Base-by-base conservation (phyloP, 2,329 filamentous ascomycete genomes). In the Venturia asperata region DNA sequence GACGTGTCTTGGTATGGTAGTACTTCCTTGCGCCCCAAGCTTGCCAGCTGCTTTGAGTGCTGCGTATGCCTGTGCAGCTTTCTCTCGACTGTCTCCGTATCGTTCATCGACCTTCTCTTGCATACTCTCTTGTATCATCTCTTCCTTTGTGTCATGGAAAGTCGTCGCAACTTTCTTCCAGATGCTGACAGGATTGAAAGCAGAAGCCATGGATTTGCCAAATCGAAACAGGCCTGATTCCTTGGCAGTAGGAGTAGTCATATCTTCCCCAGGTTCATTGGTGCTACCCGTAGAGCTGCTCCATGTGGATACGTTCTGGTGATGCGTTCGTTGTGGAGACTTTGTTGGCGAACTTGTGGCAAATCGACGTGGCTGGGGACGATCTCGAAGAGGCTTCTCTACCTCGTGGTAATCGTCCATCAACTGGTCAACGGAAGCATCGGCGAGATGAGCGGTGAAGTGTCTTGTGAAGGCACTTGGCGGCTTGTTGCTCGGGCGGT, bases 401-500 rank as follows among this genome's bases (percentile, higher is more conserved):
- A 30, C 17, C 21, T 61, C 24, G 45, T 65, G 55, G 49, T 77
- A 77, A 45, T 74, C 73, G 34, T 72, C 72, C 75, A 77, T 77
- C 39, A 77, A 72, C 15, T 64, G 27, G 11, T 76, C 72, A 41
- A 71, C 67, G 17, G 68, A 66, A 61, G 72, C 67, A 61, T 73
- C 71, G 45, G 71, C 70, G 67, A 71, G 71, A 37, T 73, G 71
- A 11, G 70, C 70, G 45, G 71, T 65, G 21, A 70, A 67, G 61
- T 74, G 68, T 39, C 77, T 85, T 52, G 89, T 80, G 74, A 89
- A 92, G 49, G 85, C 81, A 56, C 83, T 81, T 0, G 90, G 90
- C 37, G 91, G 91, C 66, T 81, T 83, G 66, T 85, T 82, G 71
- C 89, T 92, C 41, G 84, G 80, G 68, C 89, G 86, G 75, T 95